phyloP scores from a whole-genome alignment of 148 eudicot genomes.

The Salicornia ramosissima region DNA sequence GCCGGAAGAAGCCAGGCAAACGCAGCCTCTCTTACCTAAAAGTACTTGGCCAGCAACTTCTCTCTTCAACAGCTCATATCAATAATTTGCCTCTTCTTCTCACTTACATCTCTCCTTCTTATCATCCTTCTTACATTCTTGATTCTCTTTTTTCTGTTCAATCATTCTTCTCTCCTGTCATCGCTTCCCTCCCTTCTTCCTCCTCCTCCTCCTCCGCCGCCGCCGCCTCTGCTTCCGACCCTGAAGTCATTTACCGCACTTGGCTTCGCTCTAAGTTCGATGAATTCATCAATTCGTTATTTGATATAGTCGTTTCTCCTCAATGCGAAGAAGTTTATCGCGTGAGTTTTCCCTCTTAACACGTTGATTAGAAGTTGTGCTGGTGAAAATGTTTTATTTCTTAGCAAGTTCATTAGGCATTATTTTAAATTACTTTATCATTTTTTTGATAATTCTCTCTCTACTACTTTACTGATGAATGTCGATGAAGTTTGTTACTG shows the following conservation, averaged over 20 bases:
- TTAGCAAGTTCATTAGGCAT: not conserved
- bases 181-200: slow-evolving; percentile 51
- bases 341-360: slow-evolving; percentile 29
- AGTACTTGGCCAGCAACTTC: slow-evolving; percentile 58
- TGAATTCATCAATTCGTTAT: slow-evolving; percentile 40
- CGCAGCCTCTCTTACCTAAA: slow-evolving; percentile 45
- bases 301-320: slow-evolving; percentile 39
- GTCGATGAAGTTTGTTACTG: not conserved
- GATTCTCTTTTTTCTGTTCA: slow-evolving; percentile 79
- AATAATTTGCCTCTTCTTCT: slow-evolving; percentile 76
- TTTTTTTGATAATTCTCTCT: not conserved
- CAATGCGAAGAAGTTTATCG: slow-evolving; percentile 44
- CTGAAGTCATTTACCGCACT: slow-evolving; percentile 59
- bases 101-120: slow-evolving; percentile 42
- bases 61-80: slow-evolving; percentile 57
- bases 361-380: not conserved
- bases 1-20: slow-evolving; percentile 34
- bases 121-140: slow-evolving; percentile 49
- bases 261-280: slow-evolving; percentile 86
- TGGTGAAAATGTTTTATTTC: not conserved
- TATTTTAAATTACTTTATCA: not conserved
- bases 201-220: slow-evolving; percentile 15
- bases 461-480: too few species aligned
- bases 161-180: slow-evolving; percentile 63
- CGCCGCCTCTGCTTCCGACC: slow-evolving; percentile 29